Evolutionary conservation across 768 basidiomycete genomes (phyloP).

Genomic region (Boletus vinaceobasis): DNA sequence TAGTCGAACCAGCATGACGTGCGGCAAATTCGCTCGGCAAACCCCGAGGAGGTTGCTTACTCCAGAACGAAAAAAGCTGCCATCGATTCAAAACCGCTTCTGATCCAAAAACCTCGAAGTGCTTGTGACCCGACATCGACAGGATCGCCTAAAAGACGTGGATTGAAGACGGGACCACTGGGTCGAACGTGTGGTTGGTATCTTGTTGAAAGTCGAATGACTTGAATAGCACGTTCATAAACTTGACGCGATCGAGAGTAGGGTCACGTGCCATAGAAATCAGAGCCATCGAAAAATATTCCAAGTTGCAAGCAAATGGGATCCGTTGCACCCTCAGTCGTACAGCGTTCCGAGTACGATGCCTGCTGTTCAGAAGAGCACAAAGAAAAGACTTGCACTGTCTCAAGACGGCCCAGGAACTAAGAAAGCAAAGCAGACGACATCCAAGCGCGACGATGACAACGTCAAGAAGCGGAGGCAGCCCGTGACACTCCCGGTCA

Average conservation of each 20-base stretch:
- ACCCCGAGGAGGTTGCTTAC: neutral
- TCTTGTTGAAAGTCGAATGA: neutral
- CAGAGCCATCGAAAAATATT: neutral
- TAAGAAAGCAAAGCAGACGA: constrained; percentile 48
- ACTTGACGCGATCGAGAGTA: neutral
- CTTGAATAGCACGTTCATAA: neutral
- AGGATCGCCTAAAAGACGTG: neutral
- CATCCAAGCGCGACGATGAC: constrained; percentile 24
- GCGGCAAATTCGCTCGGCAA: constrained; percentile 10
- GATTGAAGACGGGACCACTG: too few species aligned
- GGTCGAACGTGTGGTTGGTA: neutral
- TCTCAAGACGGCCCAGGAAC: constrained; percentile 45
- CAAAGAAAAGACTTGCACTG: constrained; percentile 50
- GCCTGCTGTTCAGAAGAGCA: constrained; percentile 39
- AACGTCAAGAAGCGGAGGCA: constrained; percentile 54
- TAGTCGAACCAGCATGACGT: constrained; percentile 10
- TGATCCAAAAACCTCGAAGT: neutral
- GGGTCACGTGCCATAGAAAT: constrained; percentile 20
- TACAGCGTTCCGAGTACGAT: constrained; percentile 24
- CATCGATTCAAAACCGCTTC: neutral
- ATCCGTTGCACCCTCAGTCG: too few species aligned
- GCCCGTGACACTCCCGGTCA: constrained; percentile 48
- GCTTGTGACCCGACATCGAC: neutral
- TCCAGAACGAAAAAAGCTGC: too few species aligned
- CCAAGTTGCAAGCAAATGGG: neutral